Evolutionary conservation across 2,329 filamentous ascomycete genomes (phyloP).

Genomic region (Raffaelea ambrosiae): DNA sequence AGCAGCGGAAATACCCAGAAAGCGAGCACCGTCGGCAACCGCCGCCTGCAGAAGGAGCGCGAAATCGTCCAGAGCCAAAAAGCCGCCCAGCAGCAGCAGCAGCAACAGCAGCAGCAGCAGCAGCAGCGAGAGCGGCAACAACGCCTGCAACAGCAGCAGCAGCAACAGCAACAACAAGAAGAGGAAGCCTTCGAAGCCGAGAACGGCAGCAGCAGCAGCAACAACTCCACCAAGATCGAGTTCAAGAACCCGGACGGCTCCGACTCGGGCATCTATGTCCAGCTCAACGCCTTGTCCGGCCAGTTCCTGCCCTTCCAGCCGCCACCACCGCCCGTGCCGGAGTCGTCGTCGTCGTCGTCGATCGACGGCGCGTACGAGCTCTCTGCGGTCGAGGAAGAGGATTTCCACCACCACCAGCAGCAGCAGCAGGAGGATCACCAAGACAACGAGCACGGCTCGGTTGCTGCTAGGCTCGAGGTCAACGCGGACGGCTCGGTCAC

Average conservation of each 20-base stretch:
- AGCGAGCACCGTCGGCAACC: conserved; percentile 27
- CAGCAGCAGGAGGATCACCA: too few relatives aligned
- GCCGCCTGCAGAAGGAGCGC: not conserved
- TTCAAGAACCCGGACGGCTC: conserved; percentile 47
- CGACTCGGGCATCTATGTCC: conserved; percentile 53
- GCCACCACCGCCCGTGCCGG: conserved; percentile 68
- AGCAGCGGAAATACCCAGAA: conserved; percentile 17
- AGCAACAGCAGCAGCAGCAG: conserved; percentile 9
- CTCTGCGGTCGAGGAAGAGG: conserved; percentile 14
- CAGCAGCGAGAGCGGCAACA: conserved; percentile 12
- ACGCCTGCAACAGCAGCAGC: too few relatives aligned
- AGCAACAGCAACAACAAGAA: conserved; percentile 30
- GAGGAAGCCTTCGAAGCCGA: conserved; percentile 19
- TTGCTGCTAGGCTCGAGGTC: too few relatives aligned
- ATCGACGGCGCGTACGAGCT: conserved; percentile 9
- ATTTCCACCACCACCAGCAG: not conserved
- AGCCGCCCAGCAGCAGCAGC: conserved; percentile 4
- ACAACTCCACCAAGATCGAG: conserved; percentile 42
- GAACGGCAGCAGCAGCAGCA: conserved; percentile 9
- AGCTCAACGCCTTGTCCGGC: conserved; percentile 59
- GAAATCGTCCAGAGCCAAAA: not conserved
- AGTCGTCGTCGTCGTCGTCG: conserved; percentile 23
- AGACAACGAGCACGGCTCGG: too few relatives aligned
- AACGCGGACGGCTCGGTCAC: too few relatives aligned
- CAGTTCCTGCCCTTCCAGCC: conserved; percentile 74